Conservation (phyloP, 2,329 filamentous ascomycete genomes). For the Colletotrichum kahawae region DNA sequence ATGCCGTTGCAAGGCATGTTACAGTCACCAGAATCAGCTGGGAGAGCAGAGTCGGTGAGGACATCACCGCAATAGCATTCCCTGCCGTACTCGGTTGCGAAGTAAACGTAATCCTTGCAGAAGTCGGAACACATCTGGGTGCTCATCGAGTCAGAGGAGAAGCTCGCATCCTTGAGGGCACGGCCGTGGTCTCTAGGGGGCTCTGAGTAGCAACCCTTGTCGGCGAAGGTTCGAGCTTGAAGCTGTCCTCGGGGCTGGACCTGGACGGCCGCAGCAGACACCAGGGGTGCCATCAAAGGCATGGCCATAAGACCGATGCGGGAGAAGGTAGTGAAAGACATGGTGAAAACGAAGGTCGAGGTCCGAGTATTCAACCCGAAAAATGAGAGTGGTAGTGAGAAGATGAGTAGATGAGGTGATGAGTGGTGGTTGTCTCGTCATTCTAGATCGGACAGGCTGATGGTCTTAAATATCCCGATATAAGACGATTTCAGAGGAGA, state of each 20-base stretch:
- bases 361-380: neutral
- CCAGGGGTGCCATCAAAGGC: neutral
- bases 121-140: slow-evolving; percentile 34
- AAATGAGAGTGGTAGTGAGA: neutral
- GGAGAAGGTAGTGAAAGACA: neutral
- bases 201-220: neutral
- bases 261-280: neutral
- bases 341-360: neutral
- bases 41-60: slow-evolving; percentile 29
- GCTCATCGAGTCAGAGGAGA: slow-evolving; percentile 32
- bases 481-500: neutral
- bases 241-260: neutral
- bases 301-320: neutral
- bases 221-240: neutral
- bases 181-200: slow-evolving; percentile 15
- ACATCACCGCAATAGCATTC: slow-evolving; percentile 42
- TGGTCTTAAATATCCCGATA: neutral
- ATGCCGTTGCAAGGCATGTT: slow-evolving; percentile 39
- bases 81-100: slow-evolving; percentile 41
- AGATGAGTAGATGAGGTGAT: neutral
- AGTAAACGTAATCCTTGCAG: slow-evolving; percentile 41
- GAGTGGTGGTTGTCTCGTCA: neutral
- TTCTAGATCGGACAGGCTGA: neutral
- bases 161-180: slow-evolving; percentile 31
- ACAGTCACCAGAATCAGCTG: slow-evolving; percentile 34